Base-by-base conservation (phyloP, 1,139 yeast species). In the Protomyces lactucae-debilis region DNA sequence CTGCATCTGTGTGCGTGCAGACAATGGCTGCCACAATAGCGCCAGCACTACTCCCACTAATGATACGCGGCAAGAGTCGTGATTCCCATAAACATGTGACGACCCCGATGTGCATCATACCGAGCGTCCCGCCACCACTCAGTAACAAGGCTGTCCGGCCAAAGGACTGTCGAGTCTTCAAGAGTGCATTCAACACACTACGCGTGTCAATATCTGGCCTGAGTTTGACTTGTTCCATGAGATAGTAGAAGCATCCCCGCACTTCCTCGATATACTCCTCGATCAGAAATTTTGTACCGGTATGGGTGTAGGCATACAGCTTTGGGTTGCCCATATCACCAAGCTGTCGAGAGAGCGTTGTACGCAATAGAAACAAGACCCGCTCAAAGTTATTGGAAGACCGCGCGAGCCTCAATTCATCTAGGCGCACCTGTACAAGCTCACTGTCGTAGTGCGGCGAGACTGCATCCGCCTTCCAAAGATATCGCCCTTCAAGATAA, bases 21-120 rank as follows among this genome's bases (percentile, higher is more conserved):
- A 93, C 78, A 18, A 92, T 84, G 65, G 96, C 84, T 12, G 99
- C 98, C 65, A 95, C 86, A 64, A 93, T 92, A 0, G 97, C 91
- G 18, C 99, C 99, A 0, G 98, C 96, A 14, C 97, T 89, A 10
- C 96, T 87, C 0, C 99, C 99, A 61, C 96, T 87, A n/a, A 93
- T 84, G 57, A 93, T 89, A 59, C 91, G 80, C 0, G 99, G 99
- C 52, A 93, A 77, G 43, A 92, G 78, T 63, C 86, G 85, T 56
- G 83, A 82, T 70, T 88, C 95, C 57, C 87, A 77, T 52, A 93
- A 79, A 6, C 95, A 88, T 5, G 91, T 84, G 64, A 92, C 78
- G 0, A 93, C 97, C 0, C 99, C 99, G 65, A 91, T 87, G 70
- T 93, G 99, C 69, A 92, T 85, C 61, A 92, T 78, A 0, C 98